Evolutionary conservation across 768 basidiomycete species (phyloP), one percentile per base, ranked within the genome.

Genomic region (Clitopilus passeckerianus): DNA sequence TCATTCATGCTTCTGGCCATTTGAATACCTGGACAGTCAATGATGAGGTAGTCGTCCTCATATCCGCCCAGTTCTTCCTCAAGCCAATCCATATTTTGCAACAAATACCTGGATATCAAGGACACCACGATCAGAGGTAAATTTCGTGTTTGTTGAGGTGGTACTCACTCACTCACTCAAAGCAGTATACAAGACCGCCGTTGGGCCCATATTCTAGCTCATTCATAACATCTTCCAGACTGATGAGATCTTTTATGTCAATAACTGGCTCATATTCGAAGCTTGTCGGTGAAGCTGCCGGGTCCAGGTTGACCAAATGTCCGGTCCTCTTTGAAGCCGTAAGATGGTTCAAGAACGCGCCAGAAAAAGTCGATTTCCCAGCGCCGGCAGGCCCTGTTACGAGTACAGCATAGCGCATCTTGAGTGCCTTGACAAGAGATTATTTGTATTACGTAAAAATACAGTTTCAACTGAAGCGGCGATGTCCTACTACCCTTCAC

Each of bases 21-120:
- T 34, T 34, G 60, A 77, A 53, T 65, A 91, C 91, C 92, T 64
- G 94, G 93, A 66, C 93, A 95, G 75, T 95, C 94, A 61, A 95
- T 84, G 60, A 95, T 85, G 50, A 95, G 82, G 75, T 98, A 99
- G 74, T 99, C 97, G 67, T 98, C 90, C 27, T 97, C 95, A 71
- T 84, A 99, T 10, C 90, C 89, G 4, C 95, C 95, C 1, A 99
- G 81, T 67, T 96, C 92, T 69, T 98, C 96, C 66, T 97, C 92
- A 30, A 98, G 79, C 97, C 97, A 99, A 72, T 98, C 97, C 77
- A 99, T 90, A 68, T 99, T 97, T 70, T 98, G 86, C 64, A 97
- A 74, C 57, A 99, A 81, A 79, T 98, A 98, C 72, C 97, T 99
- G n/a, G 20, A 33, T 9, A 20, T 24, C 20, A 53, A 43, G 44